Evolutionary conservation across 73 alveolate genomes (phyloP).

Genomic region (Stentor coeruleus): DNA sequence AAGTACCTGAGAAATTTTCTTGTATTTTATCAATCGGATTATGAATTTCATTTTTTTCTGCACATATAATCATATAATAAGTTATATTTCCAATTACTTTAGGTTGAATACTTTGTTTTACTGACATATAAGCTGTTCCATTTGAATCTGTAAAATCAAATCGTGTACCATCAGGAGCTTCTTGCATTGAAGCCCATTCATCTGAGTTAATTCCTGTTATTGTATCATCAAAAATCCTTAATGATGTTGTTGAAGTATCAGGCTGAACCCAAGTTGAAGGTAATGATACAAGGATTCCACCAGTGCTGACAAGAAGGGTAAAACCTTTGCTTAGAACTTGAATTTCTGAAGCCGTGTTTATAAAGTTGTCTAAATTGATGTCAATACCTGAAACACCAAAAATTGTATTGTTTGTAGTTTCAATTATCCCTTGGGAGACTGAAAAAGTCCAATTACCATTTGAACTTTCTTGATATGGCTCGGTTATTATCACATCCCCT

Average conservation of each 20-base stretch:
- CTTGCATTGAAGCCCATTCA: background rate
- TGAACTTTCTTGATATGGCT: slow-evolving; percentile 2
- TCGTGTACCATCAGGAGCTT: background rate
- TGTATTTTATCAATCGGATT: background rate
- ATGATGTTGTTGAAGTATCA: background rate
- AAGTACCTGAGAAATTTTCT: background rate
- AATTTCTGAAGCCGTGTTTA: too few species aligned
- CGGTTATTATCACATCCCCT: slow-evolving; percentile 12
- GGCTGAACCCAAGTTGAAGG: background rate
- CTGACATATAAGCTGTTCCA: background rate
- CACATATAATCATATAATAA: background rate
- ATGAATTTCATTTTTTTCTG: background rate
- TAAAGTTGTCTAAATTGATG: background rate
- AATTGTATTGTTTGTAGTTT: background rate
- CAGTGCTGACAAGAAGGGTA: background rate
- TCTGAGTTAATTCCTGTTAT: background rate
- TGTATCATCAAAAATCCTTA: slow-evolving; percentile 1
- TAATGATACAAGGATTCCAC: background rate
- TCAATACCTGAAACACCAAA: slow-evolving; percentile 5
- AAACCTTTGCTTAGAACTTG: background rate
- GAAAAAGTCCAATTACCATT: background rate
- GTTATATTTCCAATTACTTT: background rate
- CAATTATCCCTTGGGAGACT: background rate
- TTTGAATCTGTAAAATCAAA: background rate
- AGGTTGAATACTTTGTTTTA: background rate